Evolutionary conservation across 306 rosid genomes (phyloP).

Genomic region (Cicer yamashitae): DNA sequence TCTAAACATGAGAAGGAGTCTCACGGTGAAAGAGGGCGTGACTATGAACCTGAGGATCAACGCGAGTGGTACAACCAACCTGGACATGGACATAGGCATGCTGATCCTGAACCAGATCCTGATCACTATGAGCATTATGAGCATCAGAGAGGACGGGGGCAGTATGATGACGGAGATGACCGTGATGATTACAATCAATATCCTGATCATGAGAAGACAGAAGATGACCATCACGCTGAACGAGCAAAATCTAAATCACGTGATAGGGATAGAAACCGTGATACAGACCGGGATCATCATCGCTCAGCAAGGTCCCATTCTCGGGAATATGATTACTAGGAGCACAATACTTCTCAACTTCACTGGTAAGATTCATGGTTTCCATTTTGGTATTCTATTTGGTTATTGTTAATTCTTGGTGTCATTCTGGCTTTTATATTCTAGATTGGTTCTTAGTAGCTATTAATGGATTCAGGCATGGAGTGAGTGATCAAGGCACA

Average conservation of each 20-base stretch:
- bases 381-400: constrained; percentile 31
- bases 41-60: constrained; percentile 75
- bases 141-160: constrained; percentile 59
- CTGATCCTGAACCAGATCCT: constrained; percentile 70
- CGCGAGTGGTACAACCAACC: constrained; percentile 71
- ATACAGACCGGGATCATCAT: constrained; percentile 63
- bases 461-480: constrained; percentile 33
- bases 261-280: constrained; percentile 73
- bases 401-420: constrained; percentile 29
- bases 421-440: constrained; percentile 18
- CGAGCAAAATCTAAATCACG: constrained; percentile 65
- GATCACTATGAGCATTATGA: constrained; percentile 64
- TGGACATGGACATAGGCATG: constrained; percentile 69
- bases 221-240: constrained; percentile 69
- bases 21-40: constrained; percentile 65
- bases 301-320: constrained; percentile 80
- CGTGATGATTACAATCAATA: constrained; percentile 69
- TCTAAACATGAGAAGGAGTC: constrained; percentile 76
- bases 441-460: constrained; percentile 31
- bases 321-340: constrained; percentile 69
- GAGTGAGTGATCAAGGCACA: constrained; percentile 35
- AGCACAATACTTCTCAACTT: constrained; percentile 25
- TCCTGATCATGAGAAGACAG: constrained; percentile 66
- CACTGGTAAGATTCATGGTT: constrained; percentile 46
- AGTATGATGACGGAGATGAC: constrained; percentile 66